Evolutionary conservation across 2,329 filamentous ascomycete genomes (phyloP).

Genomic region (Dothistroma pini): DNA sequence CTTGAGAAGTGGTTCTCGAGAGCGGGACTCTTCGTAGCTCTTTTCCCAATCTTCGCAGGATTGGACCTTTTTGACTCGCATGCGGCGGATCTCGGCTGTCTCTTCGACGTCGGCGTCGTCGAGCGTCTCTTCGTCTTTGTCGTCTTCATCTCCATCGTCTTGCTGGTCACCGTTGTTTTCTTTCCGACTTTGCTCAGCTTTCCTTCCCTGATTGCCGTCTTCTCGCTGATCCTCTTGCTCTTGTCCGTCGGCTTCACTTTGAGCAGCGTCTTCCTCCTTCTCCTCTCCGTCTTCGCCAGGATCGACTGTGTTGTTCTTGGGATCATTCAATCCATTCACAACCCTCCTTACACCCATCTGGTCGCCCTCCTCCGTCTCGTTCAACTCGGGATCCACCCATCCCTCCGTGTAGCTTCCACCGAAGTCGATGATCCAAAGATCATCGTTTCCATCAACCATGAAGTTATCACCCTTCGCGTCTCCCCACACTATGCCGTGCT

Average conservation of each 20-base stretch:
- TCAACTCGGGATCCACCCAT: slow-evolving; percentile 37
- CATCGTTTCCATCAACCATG: slow-evolving; percentile 36
- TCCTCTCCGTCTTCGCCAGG: slow-evolving; percentile 16
- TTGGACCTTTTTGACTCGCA: slow-evolving; percentile 2
- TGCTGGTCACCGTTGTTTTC: neutral
- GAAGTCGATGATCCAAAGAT: slow-evolving; percentile 41
- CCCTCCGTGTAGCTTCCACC: slow-evolving; percentile 38
- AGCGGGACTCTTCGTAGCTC: neutral
- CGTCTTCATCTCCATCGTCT: slow-evolving; percentile 7
- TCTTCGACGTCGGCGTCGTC: slow-evolving; percentile 2
- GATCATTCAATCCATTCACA: slow-evolving; percentile 31
- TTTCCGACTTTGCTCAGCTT: too few relatives aligned
- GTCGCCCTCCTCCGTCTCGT: slow-evolving; percentile 37
- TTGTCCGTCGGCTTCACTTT: slow-evolving; percentile 1
- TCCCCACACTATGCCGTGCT: slow-evolving; percentile 37
- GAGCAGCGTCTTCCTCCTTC: neutral
- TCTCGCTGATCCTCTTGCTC: slow-evolving; percentile 5
- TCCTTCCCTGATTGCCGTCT: neutral
- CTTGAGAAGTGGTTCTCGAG: neutral
- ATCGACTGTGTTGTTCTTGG: slow-evolving; percentile 19
- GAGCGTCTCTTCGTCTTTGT: neutral
- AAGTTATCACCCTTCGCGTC: slow-evolving; percentile 42
- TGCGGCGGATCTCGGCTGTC: slow-evolving; percentile 4
- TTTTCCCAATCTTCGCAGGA: slow-evolving; percentile 2
- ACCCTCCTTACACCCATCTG: slow-evolving; percentile 31